Conservation (phyloP, 2,329 filamentous ascomycete species). For the Cadophora luteo-olivacea region DNA sequence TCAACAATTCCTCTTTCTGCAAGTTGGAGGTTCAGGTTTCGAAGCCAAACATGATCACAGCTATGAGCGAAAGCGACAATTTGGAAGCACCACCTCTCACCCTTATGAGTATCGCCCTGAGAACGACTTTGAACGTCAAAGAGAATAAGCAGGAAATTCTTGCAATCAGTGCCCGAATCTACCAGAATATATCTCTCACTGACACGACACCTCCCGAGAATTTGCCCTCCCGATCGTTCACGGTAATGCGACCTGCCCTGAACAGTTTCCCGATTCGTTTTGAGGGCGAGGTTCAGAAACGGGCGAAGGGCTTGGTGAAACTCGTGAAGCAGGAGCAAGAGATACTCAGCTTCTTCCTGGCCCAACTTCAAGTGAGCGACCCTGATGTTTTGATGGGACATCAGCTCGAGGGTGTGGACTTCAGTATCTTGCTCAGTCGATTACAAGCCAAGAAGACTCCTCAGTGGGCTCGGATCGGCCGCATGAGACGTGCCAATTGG, state of each 20-base stretch:
- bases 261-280: conserved; percentile 85
- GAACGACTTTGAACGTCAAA: conserved; percentile 86
- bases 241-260: conserved; percentile 82
- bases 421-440: conserved; percentile 86
- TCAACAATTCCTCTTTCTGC: conserved; percentile 96
- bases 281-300: conserved; percentile 73
- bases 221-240: conserved; percentile 89
- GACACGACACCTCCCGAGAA: conserved; percentile 91
- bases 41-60: conserved; percentile 77
- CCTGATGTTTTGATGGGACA: conserved; percentile 95
- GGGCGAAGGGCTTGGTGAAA: conserved; percentile 78
- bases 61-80: conserved; percentile 78
- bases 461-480: conserved; percentile 92
- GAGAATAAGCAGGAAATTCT: conserved; percentile 97
- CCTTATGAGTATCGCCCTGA: conserved; percentile 91
- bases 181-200: conserved; percentile 85
- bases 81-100: conserved; percentile 86
- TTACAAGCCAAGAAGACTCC: conserved; percentile 90
- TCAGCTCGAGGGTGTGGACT: conserved; percentile 96
- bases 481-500: conserved; percentile 85
- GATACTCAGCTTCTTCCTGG: conserved; percentile 86
- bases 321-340: conserved; percentile 84
- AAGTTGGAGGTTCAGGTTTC: conserved; percentile 88
- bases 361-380: conserved; percentile 85
- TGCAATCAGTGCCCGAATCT: conserved; percentile 88